Percentiles rank a stretch among this genome's conserved stretches.
These are phyloP conservation scores for Endothia cerciana DNA, from an alignment of 2,329 filamentous ascomycete genomes.

Conservation along the genomic window DNA sequence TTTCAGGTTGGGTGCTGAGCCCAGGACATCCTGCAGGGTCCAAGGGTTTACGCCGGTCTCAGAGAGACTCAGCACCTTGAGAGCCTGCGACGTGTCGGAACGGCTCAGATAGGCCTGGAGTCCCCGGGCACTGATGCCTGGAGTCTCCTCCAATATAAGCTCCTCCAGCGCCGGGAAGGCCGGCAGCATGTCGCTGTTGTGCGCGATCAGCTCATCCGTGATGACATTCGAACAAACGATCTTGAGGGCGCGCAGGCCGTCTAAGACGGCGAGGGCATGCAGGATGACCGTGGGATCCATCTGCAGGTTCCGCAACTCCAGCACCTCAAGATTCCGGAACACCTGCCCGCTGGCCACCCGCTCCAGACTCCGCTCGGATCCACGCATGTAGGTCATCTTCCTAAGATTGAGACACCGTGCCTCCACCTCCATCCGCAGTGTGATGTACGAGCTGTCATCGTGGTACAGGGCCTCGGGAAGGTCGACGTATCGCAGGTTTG, in stretches of 20 bases:
- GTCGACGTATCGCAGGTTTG: slow-evolving; percentile 87
- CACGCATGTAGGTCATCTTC: slow-evolving; percentile 84
- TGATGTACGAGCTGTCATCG: slow-evolving; percentile 75
- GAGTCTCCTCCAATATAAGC: slow-evolving; percentile 72
- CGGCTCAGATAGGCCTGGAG: slow-evolving; percentile 69
- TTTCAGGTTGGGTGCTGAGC: slow-evolving; percentile 59
- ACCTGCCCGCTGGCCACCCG: slow-evolving; percentile 65
- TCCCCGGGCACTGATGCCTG: slow-evolving; percentile 72
- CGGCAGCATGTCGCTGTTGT: slow-evolving; percentile 65
- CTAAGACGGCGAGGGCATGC: slow-evolving; percentile 69
- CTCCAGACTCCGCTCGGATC: slow-evolving; percentile 78
- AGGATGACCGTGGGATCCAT: slow-evolving; percentile 74
- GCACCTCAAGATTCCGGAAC: slow-evolving; percentile 73
- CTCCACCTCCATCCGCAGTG: slow-evolving; percentile 82
- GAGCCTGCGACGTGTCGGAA: slow-evolving; percentile 59
- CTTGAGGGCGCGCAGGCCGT: slow-evolving; percentile 72
- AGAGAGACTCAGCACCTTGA: slow-evolving; percentile 72
- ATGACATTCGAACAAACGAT: slow-evolving; percentile 71
- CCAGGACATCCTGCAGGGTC: slow-evolving; percentile 63
- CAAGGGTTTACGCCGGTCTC: slow-evolving; percentile 71
- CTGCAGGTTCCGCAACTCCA: slow-evolving; percentile 70
- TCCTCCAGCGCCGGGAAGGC: slow-evolving; percentile 76
- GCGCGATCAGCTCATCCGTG: slow-evolving; percentile 73
- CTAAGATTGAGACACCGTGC: slow-evolving; percentile 80
- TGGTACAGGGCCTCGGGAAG: slow-evolving; percentile 85